phyloP scores from a whole-genome alignment of 345 rosid species.

The Chamaenerion angustifolium region DNA sequence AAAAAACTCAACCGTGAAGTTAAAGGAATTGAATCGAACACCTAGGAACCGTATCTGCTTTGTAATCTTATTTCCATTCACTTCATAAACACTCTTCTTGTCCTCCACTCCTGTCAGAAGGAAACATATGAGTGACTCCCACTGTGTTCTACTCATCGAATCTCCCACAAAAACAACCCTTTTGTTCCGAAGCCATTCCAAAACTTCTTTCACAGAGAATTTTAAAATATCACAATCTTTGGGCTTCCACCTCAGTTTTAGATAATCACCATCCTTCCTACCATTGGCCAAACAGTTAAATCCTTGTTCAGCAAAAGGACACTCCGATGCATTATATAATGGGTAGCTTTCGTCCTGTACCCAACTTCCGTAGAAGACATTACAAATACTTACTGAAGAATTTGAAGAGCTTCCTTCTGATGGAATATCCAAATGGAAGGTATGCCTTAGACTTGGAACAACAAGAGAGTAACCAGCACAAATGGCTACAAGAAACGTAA shows the following conservation, averaged over 20 bases:
- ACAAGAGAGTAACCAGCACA: slow-evolving; percentile 47
- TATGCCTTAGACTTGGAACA: slow-evolving; percentile 47
- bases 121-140: slow-evolving; percentile 88
- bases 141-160: slow-evolving; percentile 80
- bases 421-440: slow-evolving; percentile 29
- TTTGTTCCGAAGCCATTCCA: slow-evolving; percentile 49
- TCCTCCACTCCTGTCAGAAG: slow-evolving; percentile 74
- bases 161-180: slow-evolving; percentile 86
- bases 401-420: slow-evolving; percentile 11
- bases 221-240: slow-evolving; percentile 48
- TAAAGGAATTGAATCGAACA: slow-evolving; percentile 61
- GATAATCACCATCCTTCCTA: slow-evolving; percentile 39
- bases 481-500: slow-evolving; percentile 38
- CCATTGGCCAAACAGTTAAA: slow-evolving; percentile 74
- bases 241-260: slow-evolving; percentile 81
- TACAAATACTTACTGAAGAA: slow-evolving; percentile 27
- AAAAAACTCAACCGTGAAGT: slow-evolving; percentile 72
- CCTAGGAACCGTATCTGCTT: slow-evolving; percentile 66
- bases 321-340: slow-evolving; percentile 52
- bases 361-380: slow-evolving; percentile 54
- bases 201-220: slow-evolving; percentile 25
- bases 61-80: slow-evolving; percentile 62
- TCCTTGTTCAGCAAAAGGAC: slow-evolving; percentile 66
- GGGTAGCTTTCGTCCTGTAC: slow-evolving; percentile 44
- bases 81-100: slow-evolving; percentile 71